Percentiles rank a stretch among this genome's conserved stretches.
These are phyloP conservation scores for Dichotomocladium elegans DNA, from an alignment of 371 early-diverging fungal species.

Conservation along the genomic window DNA sequence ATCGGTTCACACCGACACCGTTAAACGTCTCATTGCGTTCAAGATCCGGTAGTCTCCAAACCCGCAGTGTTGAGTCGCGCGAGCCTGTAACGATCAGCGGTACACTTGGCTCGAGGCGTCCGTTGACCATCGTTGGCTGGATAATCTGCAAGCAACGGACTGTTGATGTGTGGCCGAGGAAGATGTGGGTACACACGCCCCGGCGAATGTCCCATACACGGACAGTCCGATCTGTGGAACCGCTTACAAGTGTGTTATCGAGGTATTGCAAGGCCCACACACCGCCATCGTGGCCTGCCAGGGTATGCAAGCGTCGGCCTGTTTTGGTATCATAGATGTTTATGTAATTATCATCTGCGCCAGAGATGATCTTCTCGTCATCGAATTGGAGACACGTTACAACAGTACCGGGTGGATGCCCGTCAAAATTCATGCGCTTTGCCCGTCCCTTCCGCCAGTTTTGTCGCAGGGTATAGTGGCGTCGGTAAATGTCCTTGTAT, in stretches of 20 bases:
- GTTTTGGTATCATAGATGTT: slow-evolving; percentile 84
- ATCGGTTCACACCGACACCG: slow-evolving; percentile 45
- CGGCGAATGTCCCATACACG: slow-evolving; percentile 94
- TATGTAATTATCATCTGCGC: slow-evolving; percentile 87
- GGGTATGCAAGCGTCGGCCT: slow-evolving; percentile 62
- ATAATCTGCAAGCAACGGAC: slow-evolving; percentile 93
- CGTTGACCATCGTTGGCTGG: slow-evolving; percentile 66
- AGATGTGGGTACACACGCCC: slow-evolving; percentile 84
- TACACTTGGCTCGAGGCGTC: slow-evolving; percentile 56
- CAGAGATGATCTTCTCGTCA: slow-evolving; percentile 86
- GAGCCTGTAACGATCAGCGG: slow-evolving; percentile 96
- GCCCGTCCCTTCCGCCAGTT: slow-evolving; percentile 81
- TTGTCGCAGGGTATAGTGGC: slow-evolving; percentile 72
- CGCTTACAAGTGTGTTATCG: slow-evolving; percentile 86
- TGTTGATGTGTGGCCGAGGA: slow-evolving; percentile 94
- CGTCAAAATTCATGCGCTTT: slow-evolving; percentile 72
- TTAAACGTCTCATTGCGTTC: slow-evolving; percentile 59
- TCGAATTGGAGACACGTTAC: slow-evolving; percentile 96
- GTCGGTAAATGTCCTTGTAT: slow-evolving; percentile 77
- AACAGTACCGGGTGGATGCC: slow-evolving; percentile 57
- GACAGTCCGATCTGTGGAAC: slow-evolving; percentile 95
- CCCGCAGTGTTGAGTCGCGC: slow-evolving; percentile 91
- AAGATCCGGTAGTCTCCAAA: slow-evolving; percentile 91
- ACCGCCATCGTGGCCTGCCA: slow-evolving; percentile 96
- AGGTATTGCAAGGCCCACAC: slow-evolving; percentile 96